Evolutionary conservation across 306 rosid species (phyloP), one percentile per base, ranked within the genome.

Genomic region (Glycine tomentella): DNA sequence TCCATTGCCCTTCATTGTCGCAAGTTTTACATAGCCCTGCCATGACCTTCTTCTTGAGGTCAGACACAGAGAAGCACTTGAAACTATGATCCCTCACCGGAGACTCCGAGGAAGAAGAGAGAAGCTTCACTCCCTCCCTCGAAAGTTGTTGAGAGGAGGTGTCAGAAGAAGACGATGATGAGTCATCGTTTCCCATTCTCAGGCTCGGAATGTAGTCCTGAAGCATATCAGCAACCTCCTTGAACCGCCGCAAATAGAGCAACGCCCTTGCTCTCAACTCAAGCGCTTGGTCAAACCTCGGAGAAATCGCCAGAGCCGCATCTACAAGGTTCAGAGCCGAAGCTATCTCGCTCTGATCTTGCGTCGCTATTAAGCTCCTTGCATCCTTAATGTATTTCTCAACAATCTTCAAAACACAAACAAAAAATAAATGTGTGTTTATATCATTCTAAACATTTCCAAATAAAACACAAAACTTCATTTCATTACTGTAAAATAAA

Each of bases 161-260:
- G 34, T 89, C 94, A 13, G 90, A 73, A 1, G 94, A 87, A 13
- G 90, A 73, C 0, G 92, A 87, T 42, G 74, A 88, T 55, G 74
- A 49, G n/a, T 93, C 97, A 2, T 93, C 97, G 66, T 62, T 83
- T 0, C 90, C 77, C 72, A 93, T 89, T 82, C 88, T 93, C 14
- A 96, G 87, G 85, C 98, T 96, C 0, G 99, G 99, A 85, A 96
- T 92, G 85, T 87, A 92, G 73, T 93, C 99, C 74, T 96, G 99
- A 11, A 96, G 97, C 98, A 96, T 90, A 79, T 93, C 85, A 2
- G 98, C 98, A 0, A 96, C 97, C 14, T 96, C 98, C 76, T 96
- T 96, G 84, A 86, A 96, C 15, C 97, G 83, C 59, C 97, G 83
- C 20, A 96, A 93, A 77, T 75, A 85, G n/a, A 96, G 91, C 42